These are phyloP conservation scores for Schwanniomyces occidentalis DNA, from an alignment of 805 yeast species.

Conservation along the genomic window DNA sequence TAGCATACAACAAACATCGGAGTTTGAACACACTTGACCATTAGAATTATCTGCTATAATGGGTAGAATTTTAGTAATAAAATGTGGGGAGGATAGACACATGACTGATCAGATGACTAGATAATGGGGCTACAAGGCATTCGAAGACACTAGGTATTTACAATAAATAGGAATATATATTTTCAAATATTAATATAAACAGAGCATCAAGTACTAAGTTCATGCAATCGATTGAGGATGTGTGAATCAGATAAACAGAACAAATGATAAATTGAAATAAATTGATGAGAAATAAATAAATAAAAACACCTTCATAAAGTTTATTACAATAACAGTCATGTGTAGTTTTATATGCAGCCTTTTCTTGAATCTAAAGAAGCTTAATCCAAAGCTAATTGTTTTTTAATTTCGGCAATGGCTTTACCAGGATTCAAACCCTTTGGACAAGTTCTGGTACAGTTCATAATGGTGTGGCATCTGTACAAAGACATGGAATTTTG, in stretches of 20 bases:
- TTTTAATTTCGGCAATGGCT: slow-evolving; percentile 97
- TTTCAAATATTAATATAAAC: slow-evolving; percentile 5
- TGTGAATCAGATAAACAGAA: slow-evolving; percentile 1
- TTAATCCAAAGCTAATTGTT: slow-evolving; percentile 80
- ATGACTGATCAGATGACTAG: too few relatives aligned
- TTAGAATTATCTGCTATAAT: too few relatives aligned
- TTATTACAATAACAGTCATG: too few relatives aligned
- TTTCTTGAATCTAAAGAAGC: slow-evolving; percentile 1
- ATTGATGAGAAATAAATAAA: slow-evolving; percentile 8
- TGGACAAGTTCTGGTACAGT: slow-evolving; percentile 98
- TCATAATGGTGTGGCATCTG: slow-evolving; percentile 99
- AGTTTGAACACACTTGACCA: too few relatives aligned
- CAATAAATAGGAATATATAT: too few relatives aligned
- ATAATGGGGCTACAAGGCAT: too few relatives aligned
- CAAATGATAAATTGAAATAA: not conserved
- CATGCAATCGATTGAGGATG: slow-evolving; percentile 7
- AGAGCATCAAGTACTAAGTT: slow-evolving; percentile 6
- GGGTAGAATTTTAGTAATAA: too few relatives aligned
- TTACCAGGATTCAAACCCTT: slow-evolving; percentile 97
- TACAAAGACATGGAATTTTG: slow-evolving; percentile 96
- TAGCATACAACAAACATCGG: too few relatives aligned
- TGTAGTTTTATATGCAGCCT: slow-evolving; percentile 3
- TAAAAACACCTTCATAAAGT: too few relatives aligned
- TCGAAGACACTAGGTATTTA: too few relatives aligned
- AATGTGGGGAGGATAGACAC: too few relatives aligned